phyloP scores from a whole-genome alignment of 1,139 yeast genomes.

The Lodderomyces theae region DNA sequence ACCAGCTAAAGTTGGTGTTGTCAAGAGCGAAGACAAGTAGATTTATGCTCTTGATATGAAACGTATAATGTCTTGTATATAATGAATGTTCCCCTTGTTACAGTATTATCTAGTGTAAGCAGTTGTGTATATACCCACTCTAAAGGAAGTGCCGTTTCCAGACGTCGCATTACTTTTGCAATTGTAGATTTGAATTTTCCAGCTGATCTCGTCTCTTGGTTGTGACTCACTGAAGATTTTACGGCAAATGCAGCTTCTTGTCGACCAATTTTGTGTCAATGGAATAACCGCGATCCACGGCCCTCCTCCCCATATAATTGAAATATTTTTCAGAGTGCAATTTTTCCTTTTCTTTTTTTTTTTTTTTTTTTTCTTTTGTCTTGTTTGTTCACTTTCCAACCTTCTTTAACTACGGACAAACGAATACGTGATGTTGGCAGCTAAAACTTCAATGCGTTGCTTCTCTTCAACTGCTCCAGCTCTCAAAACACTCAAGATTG shows the following conservation, averaged over 20 bases:
- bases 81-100: background rate
- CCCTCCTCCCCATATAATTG: background rate
- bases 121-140: too few species aligned
- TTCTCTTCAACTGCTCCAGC: slow-evolving; percentile 34
- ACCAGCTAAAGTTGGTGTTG: slow-evolving; percentile 97
- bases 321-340: background rate
- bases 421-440: slow-evolving; percentile 19
- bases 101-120: background rate
- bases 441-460: slow-evolving; percentile 29
- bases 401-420: background rate
- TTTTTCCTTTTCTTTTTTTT: background rate
- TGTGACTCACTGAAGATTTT: slow-evolving; percentile 2
- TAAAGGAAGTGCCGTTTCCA: too few species aligned
- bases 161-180: too few species aligned
- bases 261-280: background rate
- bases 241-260: slow-evolving; percentile 1
- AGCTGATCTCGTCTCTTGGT: too few species aligned
- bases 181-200: too few species aligned
- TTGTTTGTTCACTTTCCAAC: background rate
- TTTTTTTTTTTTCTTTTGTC: slow-evolving; percentile 1
- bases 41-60: background rate
- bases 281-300: background rate
- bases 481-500: slow-evolving; percentile 42
- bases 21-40: slow-evolving; percentile 44
- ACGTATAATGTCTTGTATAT: background rate